phyloP scores from a whole-genome alignment of 2,329 filamentous ascomycete genomes.

The Keithomyces neogunnii region DNA sequence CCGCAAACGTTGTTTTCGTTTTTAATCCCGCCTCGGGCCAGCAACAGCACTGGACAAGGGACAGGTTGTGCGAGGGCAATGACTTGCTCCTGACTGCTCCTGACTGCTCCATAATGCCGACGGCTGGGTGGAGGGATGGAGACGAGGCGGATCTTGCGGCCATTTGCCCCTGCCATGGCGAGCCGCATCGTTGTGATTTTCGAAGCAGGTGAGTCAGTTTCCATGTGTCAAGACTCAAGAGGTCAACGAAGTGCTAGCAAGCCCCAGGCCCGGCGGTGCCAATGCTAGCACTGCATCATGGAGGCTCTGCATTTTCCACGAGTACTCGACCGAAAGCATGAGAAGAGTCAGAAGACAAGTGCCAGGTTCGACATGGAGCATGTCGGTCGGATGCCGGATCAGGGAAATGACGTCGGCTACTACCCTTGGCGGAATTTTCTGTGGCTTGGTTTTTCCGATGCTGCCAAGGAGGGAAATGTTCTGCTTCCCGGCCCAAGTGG shows the following conservation, averaged over 20 bases:
- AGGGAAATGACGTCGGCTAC: conserved; percentile 6
- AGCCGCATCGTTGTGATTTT: neutral
- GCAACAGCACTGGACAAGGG: neutral
- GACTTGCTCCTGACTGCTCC: neutral
- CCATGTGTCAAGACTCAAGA: conserved; percentile 13
- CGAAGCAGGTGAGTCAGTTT: conserved; percentile 10
- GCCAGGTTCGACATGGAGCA: neutral
- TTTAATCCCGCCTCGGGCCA: neutral
- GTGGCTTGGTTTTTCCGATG: neutral
- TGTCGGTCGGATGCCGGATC: conserved; percentile 3
- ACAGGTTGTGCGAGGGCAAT: conserved; percentile 5
- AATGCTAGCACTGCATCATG: neutral
- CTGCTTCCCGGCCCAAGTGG: neutral
- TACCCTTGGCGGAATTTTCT: neutral
- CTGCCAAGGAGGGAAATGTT: neutral
- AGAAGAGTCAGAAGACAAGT: neutral
- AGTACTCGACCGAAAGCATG: neutral
- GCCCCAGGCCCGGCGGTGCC: neutral
- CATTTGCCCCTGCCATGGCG: neutral
- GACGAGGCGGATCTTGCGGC: neutral
- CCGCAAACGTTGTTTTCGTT: conserved; percentile 4
- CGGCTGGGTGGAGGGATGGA: neutral
- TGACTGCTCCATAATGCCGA: no score
- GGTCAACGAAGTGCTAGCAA: neutral
- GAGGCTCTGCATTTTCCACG: neutral